Conservation (phyloP, 2,329 filamentous ascomycete genomes). For the Balansia obtecta region DNA sequence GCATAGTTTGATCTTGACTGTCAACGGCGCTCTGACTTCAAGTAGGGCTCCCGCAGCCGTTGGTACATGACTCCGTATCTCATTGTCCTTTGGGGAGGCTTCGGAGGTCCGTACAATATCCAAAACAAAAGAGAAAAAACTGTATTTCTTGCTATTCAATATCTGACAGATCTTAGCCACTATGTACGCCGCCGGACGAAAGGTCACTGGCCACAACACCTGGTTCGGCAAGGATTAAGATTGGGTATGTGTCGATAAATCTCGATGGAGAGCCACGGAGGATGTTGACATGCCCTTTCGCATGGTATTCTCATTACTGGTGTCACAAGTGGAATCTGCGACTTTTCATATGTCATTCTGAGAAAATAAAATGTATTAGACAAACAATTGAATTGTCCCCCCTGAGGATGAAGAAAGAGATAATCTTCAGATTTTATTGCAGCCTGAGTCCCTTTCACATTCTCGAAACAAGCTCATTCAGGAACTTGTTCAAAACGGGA, state of each 20-base stretch:
- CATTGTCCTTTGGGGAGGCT: constrained; percentile 47
- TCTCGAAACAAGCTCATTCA: not conserved
- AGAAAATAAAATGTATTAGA: not conserved
- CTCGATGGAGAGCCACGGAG: not conserved
- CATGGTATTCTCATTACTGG: not conserved
- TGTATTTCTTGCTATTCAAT: not conserved
- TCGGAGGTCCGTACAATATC: constrained; percentile 40
- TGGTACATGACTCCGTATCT: constrained; percentile 58
- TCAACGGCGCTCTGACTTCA: constrained; percentile 6
- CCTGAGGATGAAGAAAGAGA: too few species aligned
- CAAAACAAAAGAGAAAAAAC: not conserved
- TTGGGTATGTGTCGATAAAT: not conserved
- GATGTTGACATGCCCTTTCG: not conserved
- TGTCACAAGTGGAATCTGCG: not conserved
- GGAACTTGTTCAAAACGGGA: not conserved
- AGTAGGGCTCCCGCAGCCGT: constrained; percentile 52
- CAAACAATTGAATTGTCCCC: too few species aligned
- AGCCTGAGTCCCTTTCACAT: not conserved
- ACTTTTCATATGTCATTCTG: not conserved
- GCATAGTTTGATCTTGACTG: not conserved
- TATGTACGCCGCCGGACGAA: constrained; percentile 63
- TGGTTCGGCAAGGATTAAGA: constrained; percentile 51
- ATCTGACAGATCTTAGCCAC: constrained; percentile 24
- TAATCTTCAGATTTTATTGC: too few species aligned
- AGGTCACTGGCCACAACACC: constrained; percentile 67